Base-by-base conservation (phyloP, 306 rosid species). In the Casuarina equisetifolia region DNA sequence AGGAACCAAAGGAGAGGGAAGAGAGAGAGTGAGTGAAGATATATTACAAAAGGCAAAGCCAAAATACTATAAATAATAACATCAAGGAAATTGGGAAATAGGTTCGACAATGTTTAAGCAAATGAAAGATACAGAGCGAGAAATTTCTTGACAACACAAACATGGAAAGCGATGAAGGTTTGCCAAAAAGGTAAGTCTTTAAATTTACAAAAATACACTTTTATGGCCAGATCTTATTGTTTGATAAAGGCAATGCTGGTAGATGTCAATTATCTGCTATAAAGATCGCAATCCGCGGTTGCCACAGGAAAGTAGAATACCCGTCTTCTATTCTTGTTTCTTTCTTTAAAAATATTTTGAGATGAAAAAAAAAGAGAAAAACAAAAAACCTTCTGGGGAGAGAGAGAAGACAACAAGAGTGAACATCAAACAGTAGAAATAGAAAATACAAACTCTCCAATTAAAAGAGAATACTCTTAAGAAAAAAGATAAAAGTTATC, bases 201-300 rank as follows among this genome's bases (percentile, higher is more conserved):
- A 72, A 62, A 79, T 12, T 36, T 75, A 43, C 57, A 79, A 82
- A 97, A 95, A 94, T 94, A 94, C 97, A 88, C 90, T 88, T 78
- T 91, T 84, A 86, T 94, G 98, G 83, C 95, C 96, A 20, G 90
- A 81, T 78, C 97, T 89, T 78, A 94, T 82, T 48, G 98, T 92
- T 89, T 92, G 92, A 82, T 92, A 90, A 43, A 90, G 82, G 86
- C 93, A 85, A 45, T 92, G 82, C 84, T 94, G 92, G 62, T 70
- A 85, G 81, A 89, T 86, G 82, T 94, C 98, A 88, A 94, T 91
- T 82, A 94, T 88, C 98, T 94, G 97, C 87, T 81, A 86, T 70
- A 85, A 69, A 82, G 74, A 76, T 61, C 77, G 52, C 71, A 75
- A 78, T 78, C 66, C 84, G 82, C 78, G 73, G 70, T 36, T 9